Percentiles rank a stretch among this genome's conserved stretches.
Conservation (phyloP, 2,329 filamentous ascomycete genomes). For the Xylariaceae sp. region DNA sequence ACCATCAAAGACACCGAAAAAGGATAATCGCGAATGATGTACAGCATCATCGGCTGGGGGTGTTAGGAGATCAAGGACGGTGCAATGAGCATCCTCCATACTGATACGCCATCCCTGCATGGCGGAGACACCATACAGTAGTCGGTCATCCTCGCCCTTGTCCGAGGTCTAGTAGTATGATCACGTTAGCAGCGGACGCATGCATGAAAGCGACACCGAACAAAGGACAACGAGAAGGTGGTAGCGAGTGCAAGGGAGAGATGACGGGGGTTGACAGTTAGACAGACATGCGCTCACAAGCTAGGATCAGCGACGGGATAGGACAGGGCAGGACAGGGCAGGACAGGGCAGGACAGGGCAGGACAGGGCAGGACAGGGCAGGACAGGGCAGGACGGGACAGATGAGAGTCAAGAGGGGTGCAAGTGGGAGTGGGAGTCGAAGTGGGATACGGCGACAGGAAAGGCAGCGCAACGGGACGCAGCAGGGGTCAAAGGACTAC, state of each 20-base stretch:
- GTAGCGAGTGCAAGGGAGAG: neutral
- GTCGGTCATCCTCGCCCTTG: conserved; percentile 85
- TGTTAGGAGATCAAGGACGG: conserved; percentile 78
- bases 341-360: neutral
- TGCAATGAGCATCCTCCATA: conserved; percentile 96
- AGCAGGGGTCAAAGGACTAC: conserved; percentile 21
- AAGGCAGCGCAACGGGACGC: conserved; percentile 23
- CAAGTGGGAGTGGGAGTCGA: too few species aligned
- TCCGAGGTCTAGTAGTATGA: conserved; percentile 63
- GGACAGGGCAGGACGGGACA: too few species aligned
- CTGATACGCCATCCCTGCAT: conserved; percentile 99
- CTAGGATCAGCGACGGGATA: conserved; percentile 3
- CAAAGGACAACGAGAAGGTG: neutral
- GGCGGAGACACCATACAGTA: conserved; percentile 89
- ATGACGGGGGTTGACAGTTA: conserved; percentile 15
- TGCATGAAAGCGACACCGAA: neutral
- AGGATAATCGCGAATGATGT: conserved; percentile 72
- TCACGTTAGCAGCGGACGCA: conserved; percentile 10
- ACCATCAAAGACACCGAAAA: conserved; percentile 97
- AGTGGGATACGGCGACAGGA: neutral
- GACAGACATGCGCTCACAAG: conserved; percentile 21
- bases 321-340: neutral
- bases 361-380: neutral
- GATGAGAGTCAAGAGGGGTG: too few species aligned
- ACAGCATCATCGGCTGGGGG: conserved; percentile 49